Evolutionary conservation across 805 yeast species (phyloP).

Genomic region (Candida hungchunana): DNA sequence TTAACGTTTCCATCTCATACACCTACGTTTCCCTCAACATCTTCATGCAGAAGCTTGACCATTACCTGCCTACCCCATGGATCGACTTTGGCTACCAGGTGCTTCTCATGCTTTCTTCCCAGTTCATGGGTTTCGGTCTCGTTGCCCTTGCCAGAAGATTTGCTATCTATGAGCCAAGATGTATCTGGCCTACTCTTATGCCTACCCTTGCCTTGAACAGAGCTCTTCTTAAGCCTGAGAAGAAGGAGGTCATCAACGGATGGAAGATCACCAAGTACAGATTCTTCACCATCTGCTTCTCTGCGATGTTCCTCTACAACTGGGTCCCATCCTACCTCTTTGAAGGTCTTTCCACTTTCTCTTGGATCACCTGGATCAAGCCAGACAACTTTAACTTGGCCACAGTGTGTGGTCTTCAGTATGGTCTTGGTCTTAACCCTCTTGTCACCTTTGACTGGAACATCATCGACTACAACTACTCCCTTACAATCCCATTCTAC

Average conservation of each 20-base stretch:
- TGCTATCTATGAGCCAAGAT: constrained; percentile 44
- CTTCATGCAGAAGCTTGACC: constrained; percentile 26
- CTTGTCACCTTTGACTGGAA: constrained; percentile 53
- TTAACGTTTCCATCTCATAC: constrained; percentile 31
- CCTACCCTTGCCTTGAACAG: constrained; percentile 42
- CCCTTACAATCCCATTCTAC: constrained; percentile 43
- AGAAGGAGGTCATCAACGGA: constrained; percentile 30
- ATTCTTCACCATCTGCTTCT: constrained; percentile 31
- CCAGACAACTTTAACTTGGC: constrained; percentile 48
- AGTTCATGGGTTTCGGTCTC: constrained; percentile 62
- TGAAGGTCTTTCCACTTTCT: constrained; percentile 38
- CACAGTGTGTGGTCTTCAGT: constrained; percentile 41
- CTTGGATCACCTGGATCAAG: constrained; percentile 57
- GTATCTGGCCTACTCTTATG: constrained; percentile 49
- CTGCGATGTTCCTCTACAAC: constrained; percentile 35
- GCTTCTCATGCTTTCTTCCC: constrained; percentile 47
- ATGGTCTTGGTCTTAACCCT: constrained; percentile 52
- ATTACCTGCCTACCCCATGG: constrained; percentile 27
- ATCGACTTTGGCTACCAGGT: constrained; percentile 49
- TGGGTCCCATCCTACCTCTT: constrained; percentile 45
- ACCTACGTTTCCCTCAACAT: constrained; percentile 36
- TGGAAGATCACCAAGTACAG: constrained; percentile 32
- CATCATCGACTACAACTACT: constrained; percentile 35
- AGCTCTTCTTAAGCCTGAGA: constrained; percentile 30
- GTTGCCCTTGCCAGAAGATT: constrained; percentile 60